phyloP scores from a whole-genome alignment of 179 eudicot species.

The Spergularia azorica region DNA sequence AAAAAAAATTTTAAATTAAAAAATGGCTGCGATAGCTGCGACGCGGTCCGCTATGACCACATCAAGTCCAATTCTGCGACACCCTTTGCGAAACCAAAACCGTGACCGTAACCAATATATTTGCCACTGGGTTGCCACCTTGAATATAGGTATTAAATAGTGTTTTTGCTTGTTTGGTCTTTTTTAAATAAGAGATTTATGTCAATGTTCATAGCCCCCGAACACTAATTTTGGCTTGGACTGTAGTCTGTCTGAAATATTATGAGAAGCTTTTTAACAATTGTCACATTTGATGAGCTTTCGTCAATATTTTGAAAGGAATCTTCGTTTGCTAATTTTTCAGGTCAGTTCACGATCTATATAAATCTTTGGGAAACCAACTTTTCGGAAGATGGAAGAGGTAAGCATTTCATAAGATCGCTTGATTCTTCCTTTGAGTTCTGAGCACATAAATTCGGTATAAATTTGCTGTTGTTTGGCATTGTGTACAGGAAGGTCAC shows the following conservation, averaged over 20 bases:
- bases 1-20: too few relatives aligned
- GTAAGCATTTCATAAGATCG: conserved; percentile 9
- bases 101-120: too few relatives aligned
- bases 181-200: too few relatives aligned
- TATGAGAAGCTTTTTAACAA: background rate
- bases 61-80: too few relatives aligned
- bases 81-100: too few relatives aligned
- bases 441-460: background rate
- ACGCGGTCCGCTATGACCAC: too few relatives aligned
- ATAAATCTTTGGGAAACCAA: background rate
- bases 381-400: conserved; percentile 35
- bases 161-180: too few relatives aligned
- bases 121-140: too few relatives aligned
- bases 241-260: background rate
- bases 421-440: background rate
- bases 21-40: too few relatives aligned
- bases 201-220: too few relatives aligned
- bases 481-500: conserved; percentile 66
- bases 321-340: background rate
- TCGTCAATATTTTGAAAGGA: background rate
- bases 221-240: too few relatives aligned
- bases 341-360: conserved; percentile 17
- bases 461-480: conserved; percentile 10
- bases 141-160: too few relatives aligned
- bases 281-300: background rate